phyloP scores from a whole-genome alignment of 495 filamentous ascomycete genomes.

The Neurospora terricola region DNA sequence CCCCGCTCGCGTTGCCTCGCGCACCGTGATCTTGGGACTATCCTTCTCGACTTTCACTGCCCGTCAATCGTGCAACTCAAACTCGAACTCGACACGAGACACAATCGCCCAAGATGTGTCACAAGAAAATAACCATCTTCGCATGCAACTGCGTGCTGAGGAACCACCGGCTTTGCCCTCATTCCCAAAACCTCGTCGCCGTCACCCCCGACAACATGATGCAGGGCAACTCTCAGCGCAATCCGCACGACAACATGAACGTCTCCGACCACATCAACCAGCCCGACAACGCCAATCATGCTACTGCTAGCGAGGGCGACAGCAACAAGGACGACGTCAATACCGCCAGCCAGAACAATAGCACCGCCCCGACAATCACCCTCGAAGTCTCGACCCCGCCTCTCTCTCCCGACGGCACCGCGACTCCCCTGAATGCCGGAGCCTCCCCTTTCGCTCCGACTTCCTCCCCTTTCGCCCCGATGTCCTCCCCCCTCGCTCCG shows the following conservation, averaged over 20 bases:
- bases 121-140: neutral
- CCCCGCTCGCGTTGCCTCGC: neutral
- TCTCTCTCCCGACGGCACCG: neutral
- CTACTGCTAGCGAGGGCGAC: neutral
- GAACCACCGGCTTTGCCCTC: neutral
- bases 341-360: neutral
- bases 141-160: neutral
- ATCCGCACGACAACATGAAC: neutral
- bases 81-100: neutral
- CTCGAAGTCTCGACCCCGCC: neutral
- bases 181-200: neutral
- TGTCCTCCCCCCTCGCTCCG: neutral
- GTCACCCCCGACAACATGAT: neutral
- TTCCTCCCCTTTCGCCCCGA: neutral
- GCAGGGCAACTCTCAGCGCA: neutral
- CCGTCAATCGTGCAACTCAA: neutral
- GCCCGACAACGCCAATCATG: neutral
- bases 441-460: neutral
- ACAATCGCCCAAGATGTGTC: neutral
- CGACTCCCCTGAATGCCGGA: neutral
- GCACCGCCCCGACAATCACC: neutral
- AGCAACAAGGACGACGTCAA: neutral
- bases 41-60: neutral
- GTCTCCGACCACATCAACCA: neutral
- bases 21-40: neutral